Evolutionary conservation across 2,329 filamentous ascomycete species (phyloP).

Genomic region (Diplodia seriata): DNA sequence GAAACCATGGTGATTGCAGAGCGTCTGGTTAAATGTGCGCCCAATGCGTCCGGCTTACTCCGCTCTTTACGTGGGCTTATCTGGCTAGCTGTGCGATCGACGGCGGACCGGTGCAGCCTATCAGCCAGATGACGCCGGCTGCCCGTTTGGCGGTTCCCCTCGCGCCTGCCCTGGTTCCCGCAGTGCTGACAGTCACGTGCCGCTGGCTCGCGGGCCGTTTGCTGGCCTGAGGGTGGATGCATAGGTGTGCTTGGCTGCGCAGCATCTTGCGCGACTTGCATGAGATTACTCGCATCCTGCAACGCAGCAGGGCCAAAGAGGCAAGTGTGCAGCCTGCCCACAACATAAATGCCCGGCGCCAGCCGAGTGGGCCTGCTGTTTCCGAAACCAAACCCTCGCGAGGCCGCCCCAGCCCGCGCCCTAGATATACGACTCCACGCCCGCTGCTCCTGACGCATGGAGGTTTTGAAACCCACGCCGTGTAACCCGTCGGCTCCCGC

Average conservation of each 20-base stretch:
- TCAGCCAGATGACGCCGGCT: not conserved
- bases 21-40: conserved; percentile 9
- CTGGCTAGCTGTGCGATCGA: conserved; percentile 11
- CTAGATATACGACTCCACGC: conserved; percentile 10
- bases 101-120: conserved; percentile 14
- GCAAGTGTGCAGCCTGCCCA: not conserved
- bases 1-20: not conserved
- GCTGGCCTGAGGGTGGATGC: not conserved
- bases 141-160: not conserved
- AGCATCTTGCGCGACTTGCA: conserved; percentile 13
- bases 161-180: not conserved
- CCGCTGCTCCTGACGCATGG: not conserved
- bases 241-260: not conserved
- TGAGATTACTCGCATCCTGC: conserved; percentile 17
- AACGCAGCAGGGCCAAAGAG: conserved; percentile 7
- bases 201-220: not conserved
- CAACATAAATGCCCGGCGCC: conserved; percentile 7
- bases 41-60: conserved; percentile 1
- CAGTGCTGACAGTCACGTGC: not conserved
- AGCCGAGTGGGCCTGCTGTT: conserved; percentile 12
- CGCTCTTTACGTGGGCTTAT: conserved; percentile 16
- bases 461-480: conserved; percentile 9
- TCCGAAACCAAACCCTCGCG: not conserved
- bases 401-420: conserved; percentile 7
- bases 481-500: conserved; percentile 6